Base-by-base conservation (phyloP, 768 basidiomycete genomes). In the Leccinum obscurum region DNA sequence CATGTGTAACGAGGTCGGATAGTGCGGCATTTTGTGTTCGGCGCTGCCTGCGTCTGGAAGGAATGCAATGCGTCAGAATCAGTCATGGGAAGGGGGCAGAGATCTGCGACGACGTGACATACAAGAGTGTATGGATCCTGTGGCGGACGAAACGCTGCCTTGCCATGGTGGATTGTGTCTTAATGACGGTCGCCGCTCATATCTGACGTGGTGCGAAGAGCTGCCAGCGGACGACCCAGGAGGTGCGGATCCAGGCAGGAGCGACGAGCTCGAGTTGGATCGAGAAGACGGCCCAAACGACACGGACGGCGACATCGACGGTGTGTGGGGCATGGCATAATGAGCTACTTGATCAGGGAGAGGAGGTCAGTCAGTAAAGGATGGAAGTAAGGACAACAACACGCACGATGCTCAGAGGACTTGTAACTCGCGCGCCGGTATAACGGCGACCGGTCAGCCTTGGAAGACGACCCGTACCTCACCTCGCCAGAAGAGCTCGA, bases 221-320 rank as follows among this genome's bases (percentile, higher is more conserved):
- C 75, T 82, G 8, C 80, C 70, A 50, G 60, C 75, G 44, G 73
- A 75, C 44, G 76, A 78, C 59, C 72, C 75, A 64, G 74, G 72
- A 6, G 73, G 75, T 10, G 73, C 72, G 41, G 76, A 77, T 24
- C 76, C 75, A 39, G 75, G 80, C 55, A 71, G 75, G 35, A 83
- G 65, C 1, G 85, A 85, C 10, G 81, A 81, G 61, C 75, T 81
- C 5, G 83, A 84, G 56, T 78, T 78, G n/a, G 83, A 81, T 22
- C 80, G 79, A 48, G 81, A 81, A 51, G 83, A 84, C 11, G 74
- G 55, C 4, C 74, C 73, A 54, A 78, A 74, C 22, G 69, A 69
- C 20, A 70, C 66, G 4, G 74, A 75, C 7, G 72, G 73, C 5
- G 75, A 62, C 59, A 73, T 60, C 51, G 66, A 69, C 15, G 75